Evolutionary conservation across 176 grass and related monocot genomes (phyloP).

Genomic region (Eleusine indica): DNA sequence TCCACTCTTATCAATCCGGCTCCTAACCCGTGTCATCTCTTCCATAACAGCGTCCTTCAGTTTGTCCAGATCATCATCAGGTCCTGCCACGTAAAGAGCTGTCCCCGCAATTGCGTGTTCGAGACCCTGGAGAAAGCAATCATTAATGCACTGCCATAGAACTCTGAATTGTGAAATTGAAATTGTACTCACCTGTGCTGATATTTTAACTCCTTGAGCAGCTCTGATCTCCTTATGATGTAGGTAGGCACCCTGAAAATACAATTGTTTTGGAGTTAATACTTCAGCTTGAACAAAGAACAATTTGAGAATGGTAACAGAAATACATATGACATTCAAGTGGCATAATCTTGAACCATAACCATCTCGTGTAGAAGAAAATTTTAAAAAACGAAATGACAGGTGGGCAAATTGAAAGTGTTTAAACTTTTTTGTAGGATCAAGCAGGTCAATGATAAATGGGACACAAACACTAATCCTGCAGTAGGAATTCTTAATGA

Average conservation of each 20-base stretch:
- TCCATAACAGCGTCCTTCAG: constrained; percentile 79
- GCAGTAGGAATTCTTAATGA: neutral
- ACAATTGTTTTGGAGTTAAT: neutral
- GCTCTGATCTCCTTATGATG: constrained; percentile 94
- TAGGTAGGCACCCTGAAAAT: constrained; percentile 69
- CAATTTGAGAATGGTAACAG: neutral
- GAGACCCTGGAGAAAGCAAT: constrained; percentile 60
- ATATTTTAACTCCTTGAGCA: constrained; percentile 94
- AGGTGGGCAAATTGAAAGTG: neutral
- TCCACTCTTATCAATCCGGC: constrained; percentile 76
- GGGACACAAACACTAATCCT: neutral
- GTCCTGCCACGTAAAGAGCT: constrained; percentile 70
- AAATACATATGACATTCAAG: constrained; percentile 12
- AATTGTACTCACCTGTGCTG: constrained; percentile 67
- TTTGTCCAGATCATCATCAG: constrained; percentile 70
- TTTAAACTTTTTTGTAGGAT: neutral
- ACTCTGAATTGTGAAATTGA: constrained; percentile 16
- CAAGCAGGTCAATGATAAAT: neutral
- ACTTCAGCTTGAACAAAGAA: constrained; percentile 36
- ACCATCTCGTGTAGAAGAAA: neutral
- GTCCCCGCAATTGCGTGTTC: constrained; percentile 94
- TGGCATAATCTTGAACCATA: neutral
- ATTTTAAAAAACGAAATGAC: neutral
- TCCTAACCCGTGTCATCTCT: constrained; percentile 82
- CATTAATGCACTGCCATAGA: constrained; percentile 6